Evolutionary conservation across 495 filamentous ascomycete genomes (phyloP).

Genomic region (Xanthoparmelia taractica): DNA sequence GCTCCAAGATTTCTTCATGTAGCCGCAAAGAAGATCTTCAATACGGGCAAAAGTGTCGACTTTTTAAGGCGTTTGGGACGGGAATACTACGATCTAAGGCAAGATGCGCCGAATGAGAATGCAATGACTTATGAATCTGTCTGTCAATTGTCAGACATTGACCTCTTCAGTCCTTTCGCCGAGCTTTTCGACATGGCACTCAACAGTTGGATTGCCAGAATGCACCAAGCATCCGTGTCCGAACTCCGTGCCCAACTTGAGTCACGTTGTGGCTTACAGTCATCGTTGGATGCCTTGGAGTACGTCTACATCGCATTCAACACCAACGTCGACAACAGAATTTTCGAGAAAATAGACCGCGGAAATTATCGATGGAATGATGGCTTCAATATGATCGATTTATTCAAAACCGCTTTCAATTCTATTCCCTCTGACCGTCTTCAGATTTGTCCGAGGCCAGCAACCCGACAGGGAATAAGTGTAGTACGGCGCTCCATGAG

Average conservation of each 20-base stretch:
- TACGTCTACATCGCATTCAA: constrained; percentile 58
- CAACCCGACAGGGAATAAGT: constrained; percentile 14
- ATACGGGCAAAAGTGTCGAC: constrained; percentile 78
- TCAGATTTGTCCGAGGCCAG: constrained; percentile 38
- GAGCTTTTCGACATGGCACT: constrained; percentile 65
- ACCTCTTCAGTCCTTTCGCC: constrained; percentile 59
- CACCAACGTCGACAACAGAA: constrained; percentile 52
- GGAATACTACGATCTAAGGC: constrained; percentile 5
- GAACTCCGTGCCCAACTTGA: constrained; percentile 60
- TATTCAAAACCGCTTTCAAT: constrained; percentile 63
- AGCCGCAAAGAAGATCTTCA: constrained; percentile 64
- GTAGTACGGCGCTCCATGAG: constrained; percentile 36
- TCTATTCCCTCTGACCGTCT: constrained; percentile 45
- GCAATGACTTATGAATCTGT: constrained; percentile 32
- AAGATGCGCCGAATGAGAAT: constrained; percentile 2
- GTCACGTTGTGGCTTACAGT: constrained; percentile 57
- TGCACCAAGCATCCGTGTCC: constrained; percentile 58
- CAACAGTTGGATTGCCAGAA: constrained; percentile 60
- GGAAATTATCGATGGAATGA: constrained; percentile 67
- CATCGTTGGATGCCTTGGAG: constrained; percentile 58
- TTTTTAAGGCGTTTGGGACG: constrained; percentile 58
- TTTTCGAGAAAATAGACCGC: constrained; percentile 73
- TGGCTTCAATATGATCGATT: constrained; percentile 70
- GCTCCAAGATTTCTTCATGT: constrained; percentile 68
- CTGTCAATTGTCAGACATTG: constrained; percentile 16